phyloP scores from a whole-genome alignment of 257 asterid species.

The Scutellaria barbata region DNA sequence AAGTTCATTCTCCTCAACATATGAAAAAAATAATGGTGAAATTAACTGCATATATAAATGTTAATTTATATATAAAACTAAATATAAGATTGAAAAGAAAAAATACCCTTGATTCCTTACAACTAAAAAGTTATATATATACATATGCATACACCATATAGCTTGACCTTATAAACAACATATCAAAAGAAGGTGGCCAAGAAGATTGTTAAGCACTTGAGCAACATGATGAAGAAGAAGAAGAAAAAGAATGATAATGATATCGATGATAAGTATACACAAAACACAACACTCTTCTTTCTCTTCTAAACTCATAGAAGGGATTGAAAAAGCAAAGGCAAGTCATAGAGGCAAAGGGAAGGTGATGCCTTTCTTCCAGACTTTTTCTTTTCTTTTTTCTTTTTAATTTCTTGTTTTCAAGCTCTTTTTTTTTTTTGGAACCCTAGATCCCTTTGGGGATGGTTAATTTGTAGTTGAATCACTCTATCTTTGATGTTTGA shows the following conservation, averaged over 20 bases:
- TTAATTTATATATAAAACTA: too few relatives aligned
- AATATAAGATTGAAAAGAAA: neutral
- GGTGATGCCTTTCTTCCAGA: constrained; percentile 59
- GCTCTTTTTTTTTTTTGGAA: neutral
- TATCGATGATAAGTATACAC: neutral
- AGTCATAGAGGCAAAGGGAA: constrained; percentile 57
- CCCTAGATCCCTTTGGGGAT: neutral
- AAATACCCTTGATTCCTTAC: constrained; percentile 22
- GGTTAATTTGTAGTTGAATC: neutral
- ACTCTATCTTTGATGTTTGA: neutral
- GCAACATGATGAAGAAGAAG: constrained; percentile 28
- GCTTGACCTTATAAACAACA: neutral
- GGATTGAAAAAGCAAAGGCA: constrained; percentile 36
- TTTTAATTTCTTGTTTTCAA: neutral
- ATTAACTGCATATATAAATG: too few relatives aligned
- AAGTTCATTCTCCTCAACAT: too few relatives aligned
- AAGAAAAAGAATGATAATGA: constrained; percentile 8
- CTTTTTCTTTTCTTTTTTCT: constrained; percentile 1
- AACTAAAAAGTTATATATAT: constrained; percentile 15
- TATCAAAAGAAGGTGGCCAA: neutral
- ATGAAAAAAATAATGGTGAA: too few relatives aligned
- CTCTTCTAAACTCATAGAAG: neutral
- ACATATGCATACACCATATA: neutral
- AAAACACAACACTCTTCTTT: neutral
- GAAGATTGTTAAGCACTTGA: neutral